Conservation (phyloP, 805 yeast genomes). For the Metschnikowia chrysomelidarum region DNA sequence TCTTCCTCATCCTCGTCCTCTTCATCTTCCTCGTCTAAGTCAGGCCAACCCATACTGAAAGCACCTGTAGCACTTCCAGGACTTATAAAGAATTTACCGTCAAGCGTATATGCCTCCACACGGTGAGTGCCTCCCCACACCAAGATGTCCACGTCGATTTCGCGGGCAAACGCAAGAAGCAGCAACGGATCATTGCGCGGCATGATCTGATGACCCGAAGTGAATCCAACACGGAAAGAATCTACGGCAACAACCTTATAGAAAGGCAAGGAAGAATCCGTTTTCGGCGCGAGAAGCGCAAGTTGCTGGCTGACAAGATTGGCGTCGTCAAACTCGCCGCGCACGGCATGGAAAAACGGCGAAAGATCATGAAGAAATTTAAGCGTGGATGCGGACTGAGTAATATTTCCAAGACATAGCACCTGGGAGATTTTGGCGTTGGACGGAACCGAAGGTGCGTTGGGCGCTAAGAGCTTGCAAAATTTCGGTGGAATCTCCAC, state of each 20-base stretch:
- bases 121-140: conserved; percentile 92
- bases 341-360: conserved; percentile 69
- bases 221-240: conserved; percentile 73
- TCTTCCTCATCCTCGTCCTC: conserved; percentile 36
- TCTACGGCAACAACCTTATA: conserved; percentile 67
- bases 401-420: conserved; percentile 79
- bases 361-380: conserved; percentile 67
- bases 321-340: conserved; percentile 76
- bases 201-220: conserved; percentile 78
- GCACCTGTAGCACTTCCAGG: conserved; percentile 99
- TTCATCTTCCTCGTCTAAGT: conserved; percentile 49
- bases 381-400: conserved; percentile 61
- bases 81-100: conserved; percentile 89
- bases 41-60: conserved; percentile 58
- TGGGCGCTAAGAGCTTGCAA: conserved; percentile 74
- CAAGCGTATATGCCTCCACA: conserved; percentile 90
- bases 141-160: conserved; percentile 86
- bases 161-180: conserved; percentile 77
- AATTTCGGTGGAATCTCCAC: conserved; percentile 62
- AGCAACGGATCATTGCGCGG: conserved; percentile 89
- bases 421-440: conserved; percentile 77
- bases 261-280: conserved; percentile 46
- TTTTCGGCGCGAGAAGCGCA: conserved; percentile 17
- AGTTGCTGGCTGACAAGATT: conserved; percentile 35
- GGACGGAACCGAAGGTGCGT: conserved; percentile 33